Evolutionary conservation across 2,329 filamentous ascomycete species (phyloP).

Genomic region (Alternaria triticimaculans): DNA sequence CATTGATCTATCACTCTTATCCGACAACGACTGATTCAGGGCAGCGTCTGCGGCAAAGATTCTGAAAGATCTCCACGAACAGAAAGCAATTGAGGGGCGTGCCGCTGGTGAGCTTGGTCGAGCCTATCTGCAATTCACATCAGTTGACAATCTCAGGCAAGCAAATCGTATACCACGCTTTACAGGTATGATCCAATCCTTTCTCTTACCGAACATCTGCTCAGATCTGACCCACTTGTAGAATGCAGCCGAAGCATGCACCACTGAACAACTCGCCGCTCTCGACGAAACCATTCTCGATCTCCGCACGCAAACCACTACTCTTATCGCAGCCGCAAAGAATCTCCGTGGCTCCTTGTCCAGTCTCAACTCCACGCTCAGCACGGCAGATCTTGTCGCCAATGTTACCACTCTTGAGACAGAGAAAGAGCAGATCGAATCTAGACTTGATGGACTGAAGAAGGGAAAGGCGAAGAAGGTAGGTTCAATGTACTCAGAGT

Average conservation of each 20-base stretch:
- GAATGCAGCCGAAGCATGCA: slow-evolving; percentile 57
- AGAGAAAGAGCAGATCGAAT: slow-evolving; percentile 52
- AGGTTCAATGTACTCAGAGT: slow-evolving; percentile 23
- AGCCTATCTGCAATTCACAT: neutral
- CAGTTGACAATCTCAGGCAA: slow-evolving; percentile 57
- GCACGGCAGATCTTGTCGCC: slow-evolving; percentile 58
- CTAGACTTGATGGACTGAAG: slow-evolving; percentile 51
- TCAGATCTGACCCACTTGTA: slow-evolving; percentile 32
- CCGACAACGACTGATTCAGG: slow-evolving; percentile 15
- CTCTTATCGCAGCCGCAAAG: slow-evolving; percentile 57
- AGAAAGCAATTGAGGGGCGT: slow-evolving; percentile 64
- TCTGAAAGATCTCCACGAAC: slow-evolving; percentile 68
- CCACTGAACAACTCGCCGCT: slow-evolving; percentile 56
- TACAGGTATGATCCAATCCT: slow-evolving; percentile 46
- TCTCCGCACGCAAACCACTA: slow-evolving; percentile 55
- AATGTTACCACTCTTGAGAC: slow-evolving; percentile 53
- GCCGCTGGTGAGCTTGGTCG: slow-evolving; percentile 53
- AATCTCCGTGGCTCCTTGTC: slow-evolving; percentile 56
- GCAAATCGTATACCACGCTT: slow-evolving; percentile 66
- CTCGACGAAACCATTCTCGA: slow-evolving; percentile 58
- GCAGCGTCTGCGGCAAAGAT: slow-evolving; percentile 65
- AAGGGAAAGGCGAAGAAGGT: slow-evolving; percentile 55
- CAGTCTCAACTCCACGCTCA: slow-evolving; percentile 56
- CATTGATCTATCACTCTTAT: neutral
- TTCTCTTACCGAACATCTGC: neutral